phyloP scores from a whole-genome alignment of 176 grass and related monocot genomes.

The Miscanthus lutarioriparius region DNA sequence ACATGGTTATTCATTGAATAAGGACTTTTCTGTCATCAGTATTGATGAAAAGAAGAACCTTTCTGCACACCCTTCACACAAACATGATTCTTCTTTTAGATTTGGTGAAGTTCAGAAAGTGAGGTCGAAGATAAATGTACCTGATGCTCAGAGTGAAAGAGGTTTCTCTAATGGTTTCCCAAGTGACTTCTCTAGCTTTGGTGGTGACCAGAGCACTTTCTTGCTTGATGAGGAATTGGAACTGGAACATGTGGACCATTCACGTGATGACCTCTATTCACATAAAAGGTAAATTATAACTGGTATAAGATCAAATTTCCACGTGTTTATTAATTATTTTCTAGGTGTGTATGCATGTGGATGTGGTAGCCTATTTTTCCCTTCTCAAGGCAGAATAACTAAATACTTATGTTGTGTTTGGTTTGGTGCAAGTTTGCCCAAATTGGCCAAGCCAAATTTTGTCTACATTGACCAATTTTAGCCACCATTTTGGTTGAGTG shows the following conservation, averaged over 20 bases:
- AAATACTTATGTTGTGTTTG: neutral
- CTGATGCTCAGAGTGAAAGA: constrained; percentile 36
- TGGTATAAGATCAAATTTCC: constrained; percentile 9
- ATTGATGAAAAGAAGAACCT: constrained; percentile 34
- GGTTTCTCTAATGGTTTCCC: constrained; percentile 36
- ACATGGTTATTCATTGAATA: constrained; percentile 41
- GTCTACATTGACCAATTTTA: neutral
- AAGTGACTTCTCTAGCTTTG: constrained; percentile 41
- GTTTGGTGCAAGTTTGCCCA: neutral
- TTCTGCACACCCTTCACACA: constrained; percentile 27
- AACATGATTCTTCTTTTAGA: constrained; percentile 36
- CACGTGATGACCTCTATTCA: constrained; percentile 40
- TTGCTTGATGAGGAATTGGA: constrained; percentile 87
- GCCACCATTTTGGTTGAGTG: neutral
- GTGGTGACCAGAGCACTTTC: constrained; percentile 75
- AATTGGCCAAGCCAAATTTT: neutral
- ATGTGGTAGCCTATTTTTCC: neutral
- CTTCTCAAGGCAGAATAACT: neutral
- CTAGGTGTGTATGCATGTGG: neutral
- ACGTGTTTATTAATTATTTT: neutral
- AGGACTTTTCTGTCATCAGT: constrained; percentile 32
- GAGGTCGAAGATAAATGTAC: constrained; percentile 38
- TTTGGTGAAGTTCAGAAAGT: constrained; percentile 35
- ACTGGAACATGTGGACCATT: constrained; percentile 50
- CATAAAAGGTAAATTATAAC: constrained; percentile 62